Conservation (phyloP, 2,329 filamentous ascomycete species). For the Aureobasidium sp. region DNA sequence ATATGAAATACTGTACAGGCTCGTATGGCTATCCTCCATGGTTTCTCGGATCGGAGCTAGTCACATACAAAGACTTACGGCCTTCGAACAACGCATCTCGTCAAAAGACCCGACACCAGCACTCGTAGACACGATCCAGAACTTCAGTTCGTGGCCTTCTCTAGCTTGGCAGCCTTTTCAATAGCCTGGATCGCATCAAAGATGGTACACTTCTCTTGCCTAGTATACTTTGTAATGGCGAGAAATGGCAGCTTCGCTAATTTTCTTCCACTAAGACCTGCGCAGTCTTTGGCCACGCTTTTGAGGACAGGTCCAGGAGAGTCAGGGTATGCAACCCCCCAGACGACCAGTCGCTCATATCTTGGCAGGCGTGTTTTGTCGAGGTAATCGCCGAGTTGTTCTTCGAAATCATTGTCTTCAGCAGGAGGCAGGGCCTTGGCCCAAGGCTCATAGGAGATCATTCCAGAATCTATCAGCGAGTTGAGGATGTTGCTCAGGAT, state of each 20-base stretch:
- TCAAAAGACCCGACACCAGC: neutral
- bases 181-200: constrained; percentile 34
- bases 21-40: neutral
- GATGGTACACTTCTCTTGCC: constrained; percentile 28
- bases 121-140: neutral
- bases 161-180: constrained; percentile 15
- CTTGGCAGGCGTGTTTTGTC: constrained; percentile 21
- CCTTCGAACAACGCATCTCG: neutral
- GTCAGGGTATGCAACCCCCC: constrained; percentile 18
- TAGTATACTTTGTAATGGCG: constrained; percentile 35
- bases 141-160: neutral
- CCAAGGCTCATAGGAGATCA: constrained; percentile 24
- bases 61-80: too few species aligned
- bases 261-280: constrained; percentile 36
- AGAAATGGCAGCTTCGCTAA: constrained; percentile 36
- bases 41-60: neutral
- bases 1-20: neutral
- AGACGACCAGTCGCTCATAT: constrained; percentile 25
- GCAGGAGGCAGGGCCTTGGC: neutral
- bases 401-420: neutral
- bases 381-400: neutral
- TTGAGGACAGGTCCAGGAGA: constrained; percentile 27
- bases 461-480: constrained; percentile 34
- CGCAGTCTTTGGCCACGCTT: constrained; percentile 28
- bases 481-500: constrained; percentile 44